Conservation (phyloP, 2,329 filamentous ascomycete species). For the Magnaporthiopsis incrustans region DNA sequence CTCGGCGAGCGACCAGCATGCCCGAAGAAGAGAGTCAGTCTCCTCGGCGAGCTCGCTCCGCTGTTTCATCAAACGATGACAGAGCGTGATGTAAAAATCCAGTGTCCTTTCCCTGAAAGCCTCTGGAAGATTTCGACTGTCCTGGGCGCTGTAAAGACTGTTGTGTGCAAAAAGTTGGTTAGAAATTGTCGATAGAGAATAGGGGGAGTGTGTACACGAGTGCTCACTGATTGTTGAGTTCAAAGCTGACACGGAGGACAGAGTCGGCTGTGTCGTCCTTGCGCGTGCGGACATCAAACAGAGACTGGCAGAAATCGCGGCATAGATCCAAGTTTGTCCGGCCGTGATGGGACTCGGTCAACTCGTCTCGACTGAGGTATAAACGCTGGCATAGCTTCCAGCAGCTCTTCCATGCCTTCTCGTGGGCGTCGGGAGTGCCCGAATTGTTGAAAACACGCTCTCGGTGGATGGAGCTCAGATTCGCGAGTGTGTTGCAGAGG, state of each 20-base stretch:
- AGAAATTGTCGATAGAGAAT: not conserved
- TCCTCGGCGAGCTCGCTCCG: constrained; percentile 69
- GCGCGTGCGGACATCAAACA: constrained; percentile 77
- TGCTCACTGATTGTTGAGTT: constrained; percentile 79
- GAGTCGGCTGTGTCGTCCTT: constrained; percentile 77
- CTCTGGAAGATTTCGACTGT: constrained; percentile 68
- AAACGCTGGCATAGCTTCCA: constrained; percentile 89
- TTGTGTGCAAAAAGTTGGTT: constrained; percentile 1
- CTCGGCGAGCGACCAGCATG: constrained; percentile 85
- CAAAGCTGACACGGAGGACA: constrained; percentile 84
- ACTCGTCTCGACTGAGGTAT: constrained; percentile 71
- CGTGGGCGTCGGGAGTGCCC: constrained; percentile 67
- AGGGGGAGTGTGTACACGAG: not conserved
- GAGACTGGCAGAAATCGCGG: constrained; percentile 81
- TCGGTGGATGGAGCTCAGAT: constrained; percentile 74
- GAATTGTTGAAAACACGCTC: constrained; percentile 70
- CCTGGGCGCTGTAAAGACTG: constrained; percentile 82
- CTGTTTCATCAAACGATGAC: constrained; percentile 95
- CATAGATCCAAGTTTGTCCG: constrained; percentile 76
- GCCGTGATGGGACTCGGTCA: constrained; percentile 57
- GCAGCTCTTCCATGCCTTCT: constrained; percentile 87
- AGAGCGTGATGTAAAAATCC: constrained; percentile 90
- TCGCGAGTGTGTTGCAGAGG: constrained; percentile 82
- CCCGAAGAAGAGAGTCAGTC: constrained; percentile 73
- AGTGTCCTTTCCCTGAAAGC: constrained; percentile 82